These are phyloP conservation scores for Plasmodium malariae DNA, from an alignment of 169 alveolate genomes.

Conservation along the genomic window DNA sequence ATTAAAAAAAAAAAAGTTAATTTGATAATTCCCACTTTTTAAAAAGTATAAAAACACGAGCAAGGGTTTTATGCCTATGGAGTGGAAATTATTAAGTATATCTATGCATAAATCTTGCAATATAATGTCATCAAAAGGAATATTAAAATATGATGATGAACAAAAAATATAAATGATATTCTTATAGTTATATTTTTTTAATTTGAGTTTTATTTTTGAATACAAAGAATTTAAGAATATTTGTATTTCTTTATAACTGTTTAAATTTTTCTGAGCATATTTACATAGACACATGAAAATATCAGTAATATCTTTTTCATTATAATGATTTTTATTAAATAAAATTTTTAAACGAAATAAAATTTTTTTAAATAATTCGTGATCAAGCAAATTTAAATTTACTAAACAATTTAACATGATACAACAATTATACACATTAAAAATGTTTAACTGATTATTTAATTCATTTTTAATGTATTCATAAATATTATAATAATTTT, in stretches of 20 bases:
- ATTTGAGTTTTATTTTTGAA: constrained; percentile 19
- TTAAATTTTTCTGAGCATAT: constrained; percentile 24
- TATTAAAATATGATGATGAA: constrained; percentile 52
- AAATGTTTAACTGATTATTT: background rate
- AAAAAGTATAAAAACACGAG: constrained; percentile 39
- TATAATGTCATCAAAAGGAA: constrained; percentile 8
- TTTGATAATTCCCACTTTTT: constrained; percentile 42
- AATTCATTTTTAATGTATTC: constrained; percentile 38
- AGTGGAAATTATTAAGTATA: constrained; percentile 37
- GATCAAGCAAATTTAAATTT: constrained; percentile 50
- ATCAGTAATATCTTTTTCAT: constrained; percentile 65
- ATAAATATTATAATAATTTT: constrained; percentile 61
- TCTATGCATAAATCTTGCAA: constrained; percentile 65
- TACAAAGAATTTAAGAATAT: constrained; percentile 26
- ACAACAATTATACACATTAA: constrained; percentile 50
- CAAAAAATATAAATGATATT: constrained; percentile 38
- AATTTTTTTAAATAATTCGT: constrained; percentile 23
- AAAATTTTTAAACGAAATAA: constrained; percentile 35
- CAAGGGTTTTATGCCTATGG: constrained; percentile 8
- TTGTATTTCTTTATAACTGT: constrained; percentile 7
- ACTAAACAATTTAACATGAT: constrained; percentile 32
- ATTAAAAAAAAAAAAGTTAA: constrained; percentile 35
- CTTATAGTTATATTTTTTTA: constrained; percentile 41
- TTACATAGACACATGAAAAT: constrained; percentile 13
- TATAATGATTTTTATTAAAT: constrained; percentile 62